Conservation (phyloP, 2,329 filamentous ascomycete genomes). For the Camptophora hylomeconis region DNA sequence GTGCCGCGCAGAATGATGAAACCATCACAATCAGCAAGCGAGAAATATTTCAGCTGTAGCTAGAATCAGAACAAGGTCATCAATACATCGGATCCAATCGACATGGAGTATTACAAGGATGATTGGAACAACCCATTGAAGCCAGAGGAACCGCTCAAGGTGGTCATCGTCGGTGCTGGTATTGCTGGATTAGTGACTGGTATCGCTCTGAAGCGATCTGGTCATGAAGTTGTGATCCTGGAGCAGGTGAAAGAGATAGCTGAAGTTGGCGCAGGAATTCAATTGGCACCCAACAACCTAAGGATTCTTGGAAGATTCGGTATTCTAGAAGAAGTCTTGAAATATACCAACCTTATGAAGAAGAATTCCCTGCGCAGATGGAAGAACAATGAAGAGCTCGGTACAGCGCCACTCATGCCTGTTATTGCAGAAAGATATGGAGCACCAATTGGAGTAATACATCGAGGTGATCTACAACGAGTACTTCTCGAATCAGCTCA, state of each 20-base stretch:
- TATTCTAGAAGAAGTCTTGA: conserved; percentile 18
- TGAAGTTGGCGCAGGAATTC: conserved; percentile 28
- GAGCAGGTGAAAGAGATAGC: conserved; percentile 13
- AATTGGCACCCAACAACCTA: conserved; percentile 27
- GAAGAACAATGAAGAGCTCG: conserved; percentile 14
- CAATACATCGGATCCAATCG: too few relatives aligned
- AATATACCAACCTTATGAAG: conserved; percentile 19
- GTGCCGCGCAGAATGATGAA: too few relatives aligned
- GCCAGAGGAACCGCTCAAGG: conserved; percentile 21
- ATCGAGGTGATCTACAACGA: conserved; percentile 20
- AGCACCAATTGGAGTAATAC: conserved; percentile 21
- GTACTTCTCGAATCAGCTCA: conserved; percentile 13
- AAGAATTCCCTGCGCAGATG: conserved; percentile 25
- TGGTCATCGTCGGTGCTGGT: conserved; percentile 22
- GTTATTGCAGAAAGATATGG: conserved; percentile 17
- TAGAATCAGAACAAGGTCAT: too few relatives aligned
- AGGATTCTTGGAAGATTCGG: conserved; percentile 23
- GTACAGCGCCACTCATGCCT: conserved; percentile 3
- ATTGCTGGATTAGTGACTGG: conserved; percentile 20
- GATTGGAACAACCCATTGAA: neutral
- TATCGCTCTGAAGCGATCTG: conserved; percentile 17
- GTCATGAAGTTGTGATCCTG: conserved; percentile 20
- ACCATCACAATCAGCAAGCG: too few relatives aligned
- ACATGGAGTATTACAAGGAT: too few relatives aligned
- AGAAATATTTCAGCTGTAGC: too few relatives aligned